These are phyloP conservation scores for Leptographium radiaticola DNA, from an alignment of 2,329 filamentous ascomycete genomes.

Conservation along the genomic window DNA sequence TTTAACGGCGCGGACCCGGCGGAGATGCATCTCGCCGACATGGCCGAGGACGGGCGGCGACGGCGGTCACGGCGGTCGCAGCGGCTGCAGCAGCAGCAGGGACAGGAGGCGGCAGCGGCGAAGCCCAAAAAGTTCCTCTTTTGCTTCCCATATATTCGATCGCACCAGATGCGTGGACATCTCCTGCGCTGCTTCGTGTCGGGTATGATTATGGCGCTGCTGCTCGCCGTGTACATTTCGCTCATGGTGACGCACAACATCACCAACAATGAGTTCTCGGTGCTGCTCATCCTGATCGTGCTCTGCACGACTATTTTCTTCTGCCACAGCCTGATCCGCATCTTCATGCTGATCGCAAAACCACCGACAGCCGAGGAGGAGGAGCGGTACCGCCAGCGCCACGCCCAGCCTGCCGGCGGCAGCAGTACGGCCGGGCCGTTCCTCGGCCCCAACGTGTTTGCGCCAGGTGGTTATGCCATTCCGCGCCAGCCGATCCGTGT, in stretches of 20 bases:
- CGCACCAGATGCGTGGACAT: conserved; percentile 38
- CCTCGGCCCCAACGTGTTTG: conserved; percentile 29
- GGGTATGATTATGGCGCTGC: conserved; percentile 43
- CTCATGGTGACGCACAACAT: conserved; percentile 54
- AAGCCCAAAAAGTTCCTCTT: conserved; percentile 33
- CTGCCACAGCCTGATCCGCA: conserved; percentile 61
- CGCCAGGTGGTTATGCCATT: conserved; percentile 52
- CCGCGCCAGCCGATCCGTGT: conserved; percentile 66
- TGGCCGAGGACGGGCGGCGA: conserved; percentile 27
- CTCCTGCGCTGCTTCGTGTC: conserved; percentile 52
- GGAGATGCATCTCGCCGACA: conserved; percentile 31
- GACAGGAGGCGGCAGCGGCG: conserved; percentile 4
- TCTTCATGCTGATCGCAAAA: conserved; percentile 52
- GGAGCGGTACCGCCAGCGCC: conserved; percentile 14
- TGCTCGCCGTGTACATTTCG: conserved; percentile 56
- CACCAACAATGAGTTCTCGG: conserved; percentile 58
- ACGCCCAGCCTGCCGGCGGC: conserved; percentile 12
- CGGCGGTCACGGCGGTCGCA: conserved; percentile 12
- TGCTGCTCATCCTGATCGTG: conserved; percentile 68
- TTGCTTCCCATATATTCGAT: conserved; percentile 43
- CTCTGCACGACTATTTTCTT: conserved; percentile 66
- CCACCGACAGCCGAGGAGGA: conserved; percentile 23
- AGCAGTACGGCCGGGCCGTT: conserved; percentile 13
- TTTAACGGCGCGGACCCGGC: conserved; percentile 33
- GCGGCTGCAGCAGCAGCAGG: neutral